phyloP scores from a whole-genome alignment of 768 basidiomycete genomes.

The Kwoniella pini region DNA sequence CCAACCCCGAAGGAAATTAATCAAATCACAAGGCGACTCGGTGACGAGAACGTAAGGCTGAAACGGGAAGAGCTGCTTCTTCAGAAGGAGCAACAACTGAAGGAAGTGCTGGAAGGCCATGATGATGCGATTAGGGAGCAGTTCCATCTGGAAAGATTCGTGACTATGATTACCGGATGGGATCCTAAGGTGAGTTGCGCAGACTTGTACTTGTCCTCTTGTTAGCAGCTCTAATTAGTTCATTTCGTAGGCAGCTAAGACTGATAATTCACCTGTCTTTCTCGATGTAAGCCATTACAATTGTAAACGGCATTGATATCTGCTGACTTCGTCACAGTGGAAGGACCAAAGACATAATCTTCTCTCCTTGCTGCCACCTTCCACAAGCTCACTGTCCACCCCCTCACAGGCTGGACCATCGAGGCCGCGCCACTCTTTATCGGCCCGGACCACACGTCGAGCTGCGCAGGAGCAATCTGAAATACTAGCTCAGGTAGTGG shows the following conservation, averaged over 20 bases:
- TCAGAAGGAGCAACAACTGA: constrained; percentile 65
- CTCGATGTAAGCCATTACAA: constrained; percentile 61
- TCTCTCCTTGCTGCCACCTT: constrained; percentile 60
- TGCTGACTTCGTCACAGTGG: constrained; percentile 6
- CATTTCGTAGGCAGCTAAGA: constrained; percentile 63
- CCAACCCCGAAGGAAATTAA: constrained; percentile 30
- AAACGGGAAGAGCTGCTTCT: constrained; percentile 58
- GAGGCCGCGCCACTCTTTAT: constrained; percentile 13
- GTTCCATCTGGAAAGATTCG: constrained; percentile 84
- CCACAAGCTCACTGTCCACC: constrained; percentile 18
- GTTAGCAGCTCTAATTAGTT: background rate
- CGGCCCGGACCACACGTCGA: constrained; percentile 44
- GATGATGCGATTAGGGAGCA: constrained; percentile 66
- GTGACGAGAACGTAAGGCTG: constrained; percentile 23
- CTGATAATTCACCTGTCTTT: constrained; percentile 71
- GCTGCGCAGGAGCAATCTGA: constrained; percentile 43
- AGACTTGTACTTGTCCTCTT: background rate
- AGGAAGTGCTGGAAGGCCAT: constrained; percentile 57
- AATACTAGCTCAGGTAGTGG: constrained; percentile 19
- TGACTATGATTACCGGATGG: constrained; percentile 67
- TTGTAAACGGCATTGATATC: no score
- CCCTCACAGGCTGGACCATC: constrained; percentile 36
- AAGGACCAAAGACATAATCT: constrained; percentile 57
- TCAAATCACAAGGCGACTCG: constrained; percentile 24
- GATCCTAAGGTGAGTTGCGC: constrained; percentile 67